These are phyloP conservation scores for Hylodesmum podocarpum DNA, from an alignment of 306 rosid genomes.

Conservation along the genomic window DNA sequence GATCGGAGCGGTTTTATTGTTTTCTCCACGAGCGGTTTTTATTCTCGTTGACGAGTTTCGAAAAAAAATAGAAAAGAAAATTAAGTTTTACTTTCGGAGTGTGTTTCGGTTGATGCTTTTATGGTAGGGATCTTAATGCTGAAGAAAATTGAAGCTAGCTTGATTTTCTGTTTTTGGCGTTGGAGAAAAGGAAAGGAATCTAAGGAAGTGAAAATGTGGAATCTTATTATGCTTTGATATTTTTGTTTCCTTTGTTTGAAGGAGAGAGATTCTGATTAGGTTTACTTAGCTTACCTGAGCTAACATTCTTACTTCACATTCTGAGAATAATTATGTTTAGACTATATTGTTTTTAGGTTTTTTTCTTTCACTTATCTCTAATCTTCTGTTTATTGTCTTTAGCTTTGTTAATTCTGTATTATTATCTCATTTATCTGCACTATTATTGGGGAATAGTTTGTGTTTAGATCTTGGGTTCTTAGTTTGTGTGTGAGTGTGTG, in stretches of 20 bases:
- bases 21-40: neutral
- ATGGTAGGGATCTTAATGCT: conserved; percentile 26
- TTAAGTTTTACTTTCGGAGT: neutral
- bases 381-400: neutral
- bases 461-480: neutral
- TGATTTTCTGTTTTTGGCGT: conserved; percentile 2
- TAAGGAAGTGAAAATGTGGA: conserved; percentile 33
- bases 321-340: neutral
- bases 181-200: conserved; percentile 14
- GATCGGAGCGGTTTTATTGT: conserved; percentile 31
- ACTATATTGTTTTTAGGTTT: neutral
- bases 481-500: neutral
- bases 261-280: conserved; percentile 28
- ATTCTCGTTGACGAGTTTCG: neutral
- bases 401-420: neutral
- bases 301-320: neutral
- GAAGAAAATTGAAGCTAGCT: neutral
- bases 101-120: conserved; percentile 6
- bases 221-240: neutral
- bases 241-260: neutral
- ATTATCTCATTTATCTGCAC: neutral
- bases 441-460: neutral
- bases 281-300: neutral
- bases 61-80: neutral
- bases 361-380: conserved; percentile 2